Percentiles rank a stretch among this genome's conserved stretches.
Evolutionary conservation across 495 filamentous ascomycete species (phyloP).

Genomic region (Polyplosphaeria fusca): DNA sequence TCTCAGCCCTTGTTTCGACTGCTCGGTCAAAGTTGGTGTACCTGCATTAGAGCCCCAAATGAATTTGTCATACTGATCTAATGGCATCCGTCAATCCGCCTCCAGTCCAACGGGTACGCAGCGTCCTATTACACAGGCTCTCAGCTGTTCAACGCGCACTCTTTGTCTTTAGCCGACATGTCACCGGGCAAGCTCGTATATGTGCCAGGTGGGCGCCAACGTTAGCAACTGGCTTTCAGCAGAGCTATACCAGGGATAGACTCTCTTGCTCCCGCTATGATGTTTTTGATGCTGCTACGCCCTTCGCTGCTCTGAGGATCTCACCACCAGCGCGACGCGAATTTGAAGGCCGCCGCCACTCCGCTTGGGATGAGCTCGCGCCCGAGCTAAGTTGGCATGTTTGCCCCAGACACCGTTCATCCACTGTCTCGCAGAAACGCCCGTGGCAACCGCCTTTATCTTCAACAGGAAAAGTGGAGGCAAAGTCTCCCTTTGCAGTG

Average conservation of each 20-base stretch:
- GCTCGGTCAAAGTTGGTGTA: not conserved
- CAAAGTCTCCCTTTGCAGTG: no score
- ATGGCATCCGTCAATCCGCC: no score
- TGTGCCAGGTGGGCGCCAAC: slow-evolving; percentile 12
- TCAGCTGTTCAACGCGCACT: no score
- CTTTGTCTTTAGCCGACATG: no score
- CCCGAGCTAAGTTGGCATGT: not conserved
- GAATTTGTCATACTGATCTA: no score
- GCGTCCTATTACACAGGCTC: no score
- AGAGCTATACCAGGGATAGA: not conserved
- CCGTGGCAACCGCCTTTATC: not conserved
- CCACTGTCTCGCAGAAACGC: not conserved
- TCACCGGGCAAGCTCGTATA: no score
- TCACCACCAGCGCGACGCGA: not conserved
- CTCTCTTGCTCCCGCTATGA: not conserved
- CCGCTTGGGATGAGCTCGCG: not conserved
- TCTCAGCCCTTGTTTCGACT: slow-evolving; percentile 6
- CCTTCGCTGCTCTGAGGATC: not conserved
- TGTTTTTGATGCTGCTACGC: not conserved
- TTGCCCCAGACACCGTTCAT: not conserved
- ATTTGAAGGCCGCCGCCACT: not conserved
- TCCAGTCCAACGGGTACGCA: no score
- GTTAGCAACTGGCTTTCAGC: not conserved
- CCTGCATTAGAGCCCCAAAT: slow-evolving; percentile 17
- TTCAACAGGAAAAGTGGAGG: not conserved